Evolutionary conservation across 73 alveolate species (phyloP), one percentile per base, ranked within the genome.

Genomic region (Paramecium tetraurelia): DNA sequence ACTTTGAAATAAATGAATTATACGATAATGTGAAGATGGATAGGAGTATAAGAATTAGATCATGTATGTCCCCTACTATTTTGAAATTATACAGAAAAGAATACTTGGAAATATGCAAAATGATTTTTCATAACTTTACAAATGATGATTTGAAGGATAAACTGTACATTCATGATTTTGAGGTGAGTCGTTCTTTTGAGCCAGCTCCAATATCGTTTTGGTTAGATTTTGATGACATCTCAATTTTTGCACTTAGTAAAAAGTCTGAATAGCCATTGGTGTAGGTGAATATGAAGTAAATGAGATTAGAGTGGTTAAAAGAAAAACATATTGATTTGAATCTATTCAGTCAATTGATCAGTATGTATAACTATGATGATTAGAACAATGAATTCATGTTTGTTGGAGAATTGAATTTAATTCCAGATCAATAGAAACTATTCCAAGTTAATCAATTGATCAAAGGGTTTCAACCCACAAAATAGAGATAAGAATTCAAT

Each of bases 131-230:
- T 36, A 89, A 89, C 48, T 89, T 89, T 71, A 89, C 89, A 12
- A 33, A 89, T 70, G 87, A 89, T 71, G 94, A 89, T 46, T 41
- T 24, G 0, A 89, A 70, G 31, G 94, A 89, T 89, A 44, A 41
- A 70, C 48, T 70, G 40, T 89, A 58, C 29, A 71, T 70, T 10
- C 94, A 89, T 68, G 75, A 58, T 24, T 89, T 59, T 70, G 87
- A 71, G 7, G 90, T 89, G 5, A 53, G 40, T 33, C 38, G 87
- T 12, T 70, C 57, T 1, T 89, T 89, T 44, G 69, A 70, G 29
- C 94, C 94, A 14, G 94, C 94, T 40, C 92, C 86, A 71, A 89
- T 89, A 43, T 58, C 69, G 21, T 89, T 89, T 70, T 89, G 71
- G 58, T 33, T 89, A 9, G 94, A 89, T 89, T 89, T 89, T 59